A percentile compares a stretch with the other conserved stretches of the same genome.
Conservation (phyloP, 208 protist species). For the Acanthamoeba rhysodes region DNA sequence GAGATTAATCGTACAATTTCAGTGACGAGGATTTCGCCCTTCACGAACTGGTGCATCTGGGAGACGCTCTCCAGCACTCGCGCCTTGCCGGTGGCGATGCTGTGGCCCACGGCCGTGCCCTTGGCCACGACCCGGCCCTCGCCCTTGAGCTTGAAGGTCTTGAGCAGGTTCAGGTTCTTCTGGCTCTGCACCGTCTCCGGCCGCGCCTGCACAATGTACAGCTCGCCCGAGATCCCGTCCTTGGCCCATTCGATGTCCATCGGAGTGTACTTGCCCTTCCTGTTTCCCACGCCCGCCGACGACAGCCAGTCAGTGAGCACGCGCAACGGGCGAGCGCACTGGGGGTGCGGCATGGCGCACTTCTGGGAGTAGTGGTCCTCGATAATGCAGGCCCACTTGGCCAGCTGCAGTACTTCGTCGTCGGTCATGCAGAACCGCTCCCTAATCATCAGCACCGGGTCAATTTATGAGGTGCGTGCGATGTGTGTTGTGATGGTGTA, state of each 20-base stretch:
- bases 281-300: not conserved
- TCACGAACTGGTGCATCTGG: slow-evolving; percentile 69
- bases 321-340: too few relatives aligned
- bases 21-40: slow-evolving; percentile 78
- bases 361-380: slow-evolving; percentile 78
- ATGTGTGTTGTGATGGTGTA: not conserved
- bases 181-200: slow-evolving; percentile 81
- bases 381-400: slow-evolving; percentile 78
- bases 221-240: slow-evolving; percentile 61
- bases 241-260: slow-evolving; percentile 83
- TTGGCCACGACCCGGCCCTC: slow-evolving; percentile 66
- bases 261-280: slow-evolving; percentile 65
- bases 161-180: slow-evolving; percentile 13
- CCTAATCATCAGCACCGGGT: not conserved
- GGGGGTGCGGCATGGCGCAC: too few relatives aligned
- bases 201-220: slow-evolving; percentile 84
- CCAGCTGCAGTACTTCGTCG: slow-evolving; percentile 79
- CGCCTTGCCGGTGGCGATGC: slow-evolving; percentile 53
- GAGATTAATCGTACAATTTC: slow-evolving; percentile 66
- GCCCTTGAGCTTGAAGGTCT: slow-evolving; percentile 47
- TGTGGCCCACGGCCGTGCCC: slow-evolving; percentile 67
- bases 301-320: not conserved
- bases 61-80: slow-evolving; percentile 45
- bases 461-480: not conserved
- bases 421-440: slow-evolving; percentile 73